Percentiles rank a stretch among this genome's conserved stretches.
These are phyloP conservation scores for Globisporangium heterothallicum DNA, from an alignment of 352 stramenopile genomes.

Conservation along the genomic window DNA sequence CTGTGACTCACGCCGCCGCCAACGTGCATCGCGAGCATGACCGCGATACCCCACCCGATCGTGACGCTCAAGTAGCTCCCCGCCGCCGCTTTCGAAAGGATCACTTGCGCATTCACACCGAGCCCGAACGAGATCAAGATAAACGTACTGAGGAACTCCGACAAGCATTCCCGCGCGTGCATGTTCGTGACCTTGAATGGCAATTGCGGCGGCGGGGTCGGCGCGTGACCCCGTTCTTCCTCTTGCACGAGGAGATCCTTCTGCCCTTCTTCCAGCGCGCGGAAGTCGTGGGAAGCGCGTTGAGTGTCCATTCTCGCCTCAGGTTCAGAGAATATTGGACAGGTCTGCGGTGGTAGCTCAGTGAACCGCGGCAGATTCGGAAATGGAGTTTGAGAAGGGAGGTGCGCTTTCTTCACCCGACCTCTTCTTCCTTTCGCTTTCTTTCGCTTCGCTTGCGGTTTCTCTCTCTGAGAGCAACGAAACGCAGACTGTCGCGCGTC, in stretches of 20 bases:
- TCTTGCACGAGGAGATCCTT: neutral
- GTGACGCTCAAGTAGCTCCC: constrained; percentile 22
- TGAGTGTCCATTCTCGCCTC: too few species aligned
- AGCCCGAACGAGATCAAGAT: constrained; percentile 21
- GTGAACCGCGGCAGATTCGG: too few species aligned
- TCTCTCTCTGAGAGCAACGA: too few species aligned
- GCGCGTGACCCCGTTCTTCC: neutral
- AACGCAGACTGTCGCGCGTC: too few species aligned
- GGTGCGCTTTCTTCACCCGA: too few species aligned
- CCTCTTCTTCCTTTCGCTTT: too few species aligned
- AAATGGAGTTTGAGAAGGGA: too few species aligned
- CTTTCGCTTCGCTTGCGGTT: too few species aligned
- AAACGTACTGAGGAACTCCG: constrained; percentile 35
- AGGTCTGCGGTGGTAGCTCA: too few species aligned
- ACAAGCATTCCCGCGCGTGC: constrained; percentile 28
- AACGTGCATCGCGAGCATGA: constrained; percentile 35
- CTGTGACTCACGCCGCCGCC: constrained; percentile 27
- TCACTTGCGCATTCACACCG: constrained; percentile 21
- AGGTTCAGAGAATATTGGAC: too few species aligned
- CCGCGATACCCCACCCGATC: constrained; percentile 31
- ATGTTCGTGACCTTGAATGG: constrained; percentile 19
- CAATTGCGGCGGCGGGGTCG: constrained; percentile 1
- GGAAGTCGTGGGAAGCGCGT: neutral
- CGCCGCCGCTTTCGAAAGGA: constrained; percentile 9
- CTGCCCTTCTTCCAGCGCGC: neutral